Evolutionary conservation across 2,329 filamentous ascomycete genomes (phyloP), one percentile per base, ranked within the genome.

Genomic region (Phaeosphaeriaceae sp.): DNA sequence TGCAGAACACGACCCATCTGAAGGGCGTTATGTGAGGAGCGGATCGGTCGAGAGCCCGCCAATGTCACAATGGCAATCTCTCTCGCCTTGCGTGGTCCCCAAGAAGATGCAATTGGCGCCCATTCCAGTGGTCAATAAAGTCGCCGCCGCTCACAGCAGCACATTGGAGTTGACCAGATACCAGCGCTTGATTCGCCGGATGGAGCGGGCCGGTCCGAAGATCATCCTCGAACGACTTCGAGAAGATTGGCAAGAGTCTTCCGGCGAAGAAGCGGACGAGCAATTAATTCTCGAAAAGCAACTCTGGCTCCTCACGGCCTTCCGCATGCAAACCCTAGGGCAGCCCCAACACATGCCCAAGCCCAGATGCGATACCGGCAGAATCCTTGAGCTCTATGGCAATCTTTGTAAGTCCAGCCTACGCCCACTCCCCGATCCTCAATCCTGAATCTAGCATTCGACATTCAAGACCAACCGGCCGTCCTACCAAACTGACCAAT

Each of bases 221-320:
- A 77, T 84, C 28, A 81, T 88, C 47, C 77, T 89, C 4, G 79
- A 83, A 32, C 82, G 86, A 3, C 78, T 90, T 40, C 86, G 83
- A 30, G 82, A 86, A 63, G 79, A 81, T 44, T 74, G 73, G 70
- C 60, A 74, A 30, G 65, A 71, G 13, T 49, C 61, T 6, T 53
- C 58, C 10, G 84, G 83, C 78, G 78, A 79, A 10, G 77, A 80
- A 13, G 72, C 77, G 0, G 82, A 85, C 55, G 79, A 82, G 2
- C 80, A 78, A 40, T 73, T 86, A 30, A 13, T 85, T 57, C 77
- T 86, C 49, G 83, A 86, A 61, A 85, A 86, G 68, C 86, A 87
- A 66, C 76, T 85, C 43, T 89, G 87, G 87, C 84, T 92, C 78
- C 78, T 89, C 32, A 87, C 84, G 26, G 82, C 82, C 1, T 76